These are phyloP conservation scores for Chrysanthemum seticuspe DNA, from an alignment of 129 eudicot genomes.

Conservation along the genomic window DNA sequence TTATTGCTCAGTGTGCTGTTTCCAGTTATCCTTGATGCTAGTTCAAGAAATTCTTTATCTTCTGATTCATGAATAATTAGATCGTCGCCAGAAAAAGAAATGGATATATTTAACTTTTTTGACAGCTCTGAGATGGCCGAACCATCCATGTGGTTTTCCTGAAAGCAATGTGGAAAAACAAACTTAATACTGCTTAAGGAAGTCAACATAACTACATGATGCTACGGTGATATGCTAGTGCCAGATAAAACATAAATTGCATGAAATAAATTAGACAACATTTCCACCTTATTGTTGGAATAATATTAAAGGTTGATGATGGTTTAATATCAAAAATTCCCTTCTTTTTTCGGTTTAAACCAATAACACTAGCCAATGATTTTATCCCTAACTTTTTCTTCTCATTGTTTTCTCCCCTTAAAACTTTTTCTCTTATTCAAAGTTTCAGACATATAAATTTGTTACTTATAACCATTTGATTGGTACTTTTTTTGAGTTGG, in stretches of 20 bases:
- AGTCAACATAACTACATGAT: not conserved
- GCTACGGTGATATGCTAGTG: no score
- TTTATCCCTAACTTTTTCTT: no score
- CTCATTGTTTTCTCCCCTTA: no score
- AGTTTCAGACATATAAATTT: no score
- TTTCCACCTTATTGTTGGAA: no score
- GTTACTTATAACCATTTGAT: no score
- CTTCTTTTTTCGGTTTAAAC: not conserved
- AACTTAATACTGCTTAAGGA: not conserved
- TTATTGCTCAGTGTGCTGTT: constrained; percentile 33
- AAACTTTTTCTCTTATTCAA: no score
- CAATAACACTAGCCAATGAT: no score
- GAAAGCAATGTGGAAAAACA: constrained; percentile 17
- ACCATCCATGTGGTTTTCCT: constrained; percentile 59
- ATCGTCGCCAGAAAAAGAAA: constrained; percentile 38
- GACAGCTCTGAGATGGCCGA: constrained; percentile 56
- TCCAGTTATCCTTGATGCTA: constrained; percentile 50
- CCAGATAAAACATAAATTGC: no score
- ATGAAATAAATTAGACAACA: no score
- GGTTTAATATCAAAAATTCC: not conserved
- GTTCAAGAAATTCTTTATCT: constrained; percentile 69
- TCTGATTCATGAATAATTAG: constrained; percentile 58
- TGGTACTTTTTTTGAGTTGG: no score
- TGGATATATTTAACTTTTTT: constrained; percentile 52
- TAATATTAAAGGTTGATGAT: no score